Evolutionary conservation across 768 basidiomycete species (phyloP).

Genomic region (Hygrocybe punicea): DNA sequence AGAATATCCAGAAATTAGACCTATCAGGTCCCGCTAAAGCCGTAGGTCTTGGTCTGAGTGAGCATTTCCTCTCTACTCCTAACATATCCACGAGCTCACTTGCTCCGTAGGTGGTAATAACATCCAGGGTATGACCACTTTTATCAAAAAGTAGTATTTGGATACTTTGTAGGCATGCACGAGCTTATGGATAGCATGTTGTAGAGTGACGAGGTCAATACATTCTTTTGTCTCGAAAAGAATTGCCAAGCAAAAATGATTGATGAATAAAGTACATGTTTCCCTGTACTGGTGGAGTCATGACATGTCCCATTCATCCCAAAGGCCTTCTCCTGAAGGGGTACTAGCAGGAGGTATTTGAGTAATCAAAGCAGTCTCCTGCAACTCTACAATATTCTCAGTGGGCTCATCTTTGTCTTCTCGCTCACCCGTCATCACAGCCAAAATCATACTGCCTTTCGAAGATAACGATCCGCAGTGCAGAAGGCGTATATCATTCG

Average conservation of each 20-base stretch:
- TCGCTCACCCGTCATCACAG: constrained; percentile 60
- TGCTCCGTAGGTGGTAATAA: constrained; percentile 26
- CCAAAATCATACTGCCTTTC: constrained; percentile 50
- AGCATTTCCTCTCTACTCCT: constrained; percentile 11
- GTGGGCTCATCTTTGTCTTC: constrained; percentile 56
- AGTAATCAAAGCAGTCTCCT: constrained; percentile 61
- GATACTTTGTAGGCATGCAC: too few relatives aligned
- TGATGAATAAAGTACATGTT: too few relatives aligned
- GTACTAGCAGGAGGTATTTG: constrained; percentile 26
- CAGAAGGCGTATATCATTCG: constrained; percentile 61
- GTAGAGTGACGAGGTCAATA: too few relatives aligned
- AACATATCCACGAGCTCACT: background rate
- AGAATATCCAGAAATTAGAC: constrained; percentile 31
- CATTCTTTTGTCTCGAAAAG: background rate
- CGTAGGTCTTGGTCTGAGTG: constrained; percentile 35
- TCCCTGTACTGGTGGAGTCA: too few relatives aligned
- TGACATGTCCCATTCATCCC: constrained; percentile 76
- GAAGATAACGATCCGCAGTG: constrained; percentile 40
- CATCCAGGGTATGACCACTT: constrained; percentile 38
- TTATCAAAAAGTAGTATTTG: constrained; percentile 18
- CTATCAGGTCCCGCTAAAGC: constrained; percentile 31
- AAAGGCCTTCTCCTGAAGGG: constrained; percentile 37
- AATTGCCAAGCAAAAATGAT: too few relatives aligned
- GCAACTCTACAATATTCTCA: constrained; percentile 64
- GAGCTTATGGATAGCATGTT: background rate